Evolutionary conservation across 305 asterid species (phyloP).

Genomic region (Fraxinus sp.): DNA sequence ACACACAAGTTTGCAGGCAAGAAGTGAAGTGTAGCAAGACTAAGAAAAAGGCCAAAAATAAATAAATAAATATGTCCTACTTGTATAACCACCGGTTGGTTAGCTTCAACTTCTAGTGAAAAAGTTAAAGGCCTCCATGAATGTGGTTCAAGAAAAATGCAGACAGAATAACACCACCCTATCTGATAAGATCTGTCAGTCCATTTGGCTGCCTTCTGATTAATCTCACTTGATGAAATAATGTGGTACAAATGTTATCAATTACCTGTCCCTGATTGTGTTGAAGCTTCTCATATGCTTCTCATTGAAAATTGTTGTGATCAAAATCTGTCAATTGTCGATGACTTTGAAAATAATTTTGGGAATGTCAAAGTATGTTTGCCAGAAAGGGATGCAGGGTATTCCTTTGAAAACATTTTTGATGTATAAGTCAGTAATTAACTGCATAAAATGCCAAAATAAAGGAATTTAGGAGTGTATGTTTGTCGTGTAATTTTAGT

Average conservation of each 20-base stretch:
- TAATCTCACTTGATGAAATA: neutral
- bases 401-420: neutral
- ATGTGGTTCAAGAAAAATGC: constrained; percentile 31
- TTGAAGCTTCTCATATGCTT: no score
- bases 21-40: neutral
- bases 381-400: neutral
- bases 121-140: constrained; percentile 17
- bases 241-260: no score
- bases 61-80: neutral
- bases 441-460: neutral
- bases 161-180: constrained; percentile 13
- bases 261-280: no score
- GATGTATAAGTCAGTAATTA: neutral
- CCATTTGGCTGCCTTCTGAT: neutral
- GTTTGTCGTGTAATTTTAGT: neutral
- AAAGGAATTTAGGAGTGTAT: neutral
- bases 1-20: neutral
- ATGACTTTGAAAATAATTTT: no score
- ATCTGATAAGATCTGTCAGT: constrained; percentile 14
- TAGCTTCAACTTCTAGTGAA: neutral
- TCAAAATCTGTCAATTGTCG: no score
- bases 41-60: neutral
- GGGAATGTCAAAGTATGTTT: no score
- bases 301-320: no score
- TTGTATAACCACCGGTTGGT: neutral